phyloP scores from a whole-genome alignment of 768 basidiomycete genomes.

The Boletus rubroflammeus region DNA sequence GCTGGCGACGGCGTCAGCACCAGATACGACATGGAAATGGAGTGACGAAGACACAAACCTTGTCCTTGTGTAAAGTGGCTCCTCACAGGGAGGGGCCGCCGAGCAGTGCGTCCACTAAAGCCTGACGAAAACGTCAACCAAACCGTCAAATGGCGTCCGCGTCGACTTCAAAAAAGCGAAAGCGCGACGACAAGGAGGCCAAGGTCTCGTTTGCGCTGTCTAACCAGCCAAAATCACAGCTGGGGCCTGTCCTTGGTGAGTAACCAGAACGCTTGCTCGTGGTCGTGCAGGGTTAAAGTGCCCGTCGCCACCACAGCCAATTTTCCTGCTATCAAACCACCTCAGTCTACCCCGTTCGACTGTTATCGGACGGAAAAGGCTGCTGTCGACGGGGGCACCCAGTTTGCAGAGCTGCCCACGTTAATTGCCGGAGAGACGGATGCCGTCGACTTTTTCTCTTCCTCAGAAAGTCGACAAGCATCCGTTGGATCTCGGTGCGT shows the following conservation, averaged over 20 bases:
- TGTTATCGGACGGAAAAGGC: slow-evolving; percentile 47
- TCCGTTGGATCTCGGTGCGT: slow-evolving; percentile 68
- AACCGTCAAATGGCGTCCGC: slow-evolving; percentile 18
- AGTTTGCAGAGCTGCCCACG: slow-evolving; percentile 31
- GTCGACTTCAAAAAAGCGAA: slow-evolving; percentile 45
- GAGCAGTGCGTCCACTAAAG: neutral
- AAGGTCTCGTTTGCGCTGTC: slow-evolving; percentile 38
- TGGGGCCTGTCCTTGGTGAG: slow-evolving; percentile 54
- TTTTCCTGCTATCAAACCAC: slow-evolving; percentile 64
- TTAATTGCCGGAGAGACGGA: slow-evolving; percentile 82
- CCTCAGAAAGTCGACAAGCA: slow-evolving; percentile 48
- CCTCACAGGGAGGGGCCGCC: neutral
- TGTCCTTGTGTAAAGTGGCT: slow-evolving; percentile 18
- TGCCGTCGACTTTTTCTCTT: slow-evolving; percentile 75
- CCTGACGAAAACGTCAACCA: slow-evolving; percentile 15
- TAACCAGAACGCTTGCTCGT: slow-evolving; percentile 18
- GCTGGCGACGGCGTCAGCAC: slow-evolving; percentile 15
- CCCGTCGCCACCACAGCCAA: slow-evolving; percentile 39
- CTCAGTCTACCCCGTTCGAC: slow-evolving; percentile 55
- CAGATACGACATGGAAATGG: slow-evolving; percentile 1
- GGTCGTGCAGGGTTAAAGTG: slow-evolving; percentile 22
- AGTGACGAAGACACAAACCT: slow-evolving; percentile 20
- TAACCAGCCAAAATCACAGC: slow-evolving; percentile 31
- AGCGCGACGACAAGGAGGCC: slow-evolving; percentile 37
- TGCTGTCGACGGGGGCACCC: slow-evolving; percentile 22